Percentiles rank a stretch among this genome's conserved stretches.
phyloP scores from a whole-genome alignment of 2,329 filamentous ascomycete species.

The Aspergillus sp. region DNA sequence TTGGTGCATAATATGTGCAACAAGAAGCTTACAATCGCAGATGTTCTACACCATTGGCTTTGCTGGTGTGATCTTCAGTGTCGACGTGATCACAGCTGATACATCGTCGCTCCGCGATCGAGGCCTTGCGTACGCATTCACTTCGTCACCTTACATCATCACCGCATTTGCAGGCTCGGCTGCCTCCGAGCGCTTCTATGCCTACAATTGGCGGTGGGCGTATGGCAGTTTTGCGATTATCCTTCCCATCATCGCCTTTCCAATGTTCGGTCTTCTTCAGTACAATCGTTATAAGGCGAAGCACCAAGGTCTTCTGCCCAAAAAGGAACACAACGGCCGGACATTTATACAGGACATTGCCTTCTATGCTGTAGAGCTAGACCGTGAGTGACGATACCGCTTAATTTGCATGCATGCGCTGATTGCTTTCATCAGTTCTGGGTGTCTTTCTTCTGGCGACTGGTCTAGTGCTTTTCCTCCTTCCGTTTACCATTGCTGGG shows the following conservation, averaged over 20 bases:
- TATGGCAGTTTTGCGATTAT: slow-evolving; percentile 64
- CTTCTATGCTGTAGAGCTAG: slow-evolving; percentile 61
- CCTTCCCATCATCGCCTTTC: slow-evolving; percentile 56
- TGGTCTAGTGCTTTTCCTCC: slow-evolving; percentile 63
- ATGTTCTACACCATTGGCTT: slow-evolving; percentile 62
- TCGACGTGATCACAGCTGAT: slow-evolving; percentile 63
- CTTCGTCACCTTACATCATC: slow-evolving; percentile 63
- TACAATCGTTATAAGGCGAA: slow-evolving; percentile 58
- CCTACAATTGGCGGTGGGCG: slow-evolving; percentile 61
- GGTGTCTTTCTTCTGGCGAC: slow-evolving; percentile 61
- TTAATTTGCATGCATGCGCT: background rate
- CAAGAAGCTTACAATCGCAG: slow-evolving; percentile 18
- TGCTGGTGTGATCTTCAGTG: slow-evolving; percentile 56
- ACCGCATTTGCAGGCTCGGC: slow-evolving; percentile 61
- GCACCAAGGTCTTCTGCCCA: slow-evolving; percentile 52
- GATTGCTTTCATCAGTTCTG: slow-evolving; percentile 40
- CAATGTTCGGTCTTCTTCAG: slow-evolving; percentile 56
- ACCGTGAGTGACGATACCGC: slow-evolving; percentile 44
- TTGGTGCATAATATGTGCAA: background rate
- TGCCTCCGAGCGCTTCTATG: slow-evolving; percentile 47
- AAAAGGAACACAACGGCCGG: slow-evolving; percentile 42
- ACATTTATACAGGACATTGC: slow-evolving; percentile 47
- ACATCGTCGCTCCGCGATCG: slow-evolving; percentile 61
- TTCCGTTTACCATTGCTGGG: slow-evolving; percentile 60
- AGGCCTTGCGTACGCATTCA: slow-evolving; percentile 61